Base-by-base conservation (phyloP, 371 early-diverging fungal species). In the Syncephalastrum contaminatum region DNA sequence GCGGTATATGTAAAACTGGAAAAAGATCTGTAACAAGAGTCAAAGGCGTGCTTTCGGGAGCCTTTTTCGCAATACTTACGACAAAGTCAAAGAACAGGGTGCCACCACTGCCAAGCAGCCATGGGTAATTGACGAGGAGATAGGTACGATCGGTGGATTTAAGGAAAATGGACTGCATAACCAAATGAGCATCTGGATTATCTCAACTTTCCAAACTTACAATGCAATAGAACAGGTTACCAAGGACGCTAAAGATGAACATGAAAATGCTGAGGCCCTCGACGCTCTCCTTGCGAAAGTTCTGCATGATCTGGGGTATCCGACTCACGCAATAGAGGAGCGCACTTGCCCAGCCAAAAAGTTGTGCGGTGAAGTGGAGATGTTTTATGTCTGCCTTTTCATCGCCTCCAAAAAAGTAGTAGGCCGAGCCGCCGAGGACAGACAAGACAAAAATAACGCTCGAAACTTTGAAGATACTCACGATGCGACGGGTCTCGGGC, bases 251-350 rank as follows among this genome's bases (percentile, higher is more conserved):
- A 70, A 88, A 88, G 21, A 85, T 54, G 66, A 95, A 94, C 88
- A 95, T 89, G 56, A 73, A 69, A 49, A 92, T 61, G 14, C 87
- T 81, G 40, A 95, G 69, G 0, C 94, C 93, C 55, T 90, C 84
- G 4, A 83, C 83, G 15, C 90, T 88, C 64, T 87, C 77, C 48
- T 82, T 81, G 46, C 77, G 63, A 70, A 79, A 84, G 59, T 90
- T 92, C 66, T 85, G 86, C 63, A 85, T 77, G 59, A 94, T 88
- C 63, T 94, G 95, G 4, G 95, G 94, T 42, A 93, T 68, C 54
- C 92, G 84, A 13, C 88, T 74, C 30, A 72, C 24, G 67, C 80
- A 70, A 48, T 84, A 88, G 42, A 85, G 64, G 4, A 80, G 57
- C 0, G 85, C 85, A 27, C 83, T 83, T 21, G 65, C 72, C 81